These are phyloP conservation scores for Paraconiothyrium sp. DNA, from an alignment of 2,329 filamentous ascomycete species.

Conservation along the genomic window DNA sequence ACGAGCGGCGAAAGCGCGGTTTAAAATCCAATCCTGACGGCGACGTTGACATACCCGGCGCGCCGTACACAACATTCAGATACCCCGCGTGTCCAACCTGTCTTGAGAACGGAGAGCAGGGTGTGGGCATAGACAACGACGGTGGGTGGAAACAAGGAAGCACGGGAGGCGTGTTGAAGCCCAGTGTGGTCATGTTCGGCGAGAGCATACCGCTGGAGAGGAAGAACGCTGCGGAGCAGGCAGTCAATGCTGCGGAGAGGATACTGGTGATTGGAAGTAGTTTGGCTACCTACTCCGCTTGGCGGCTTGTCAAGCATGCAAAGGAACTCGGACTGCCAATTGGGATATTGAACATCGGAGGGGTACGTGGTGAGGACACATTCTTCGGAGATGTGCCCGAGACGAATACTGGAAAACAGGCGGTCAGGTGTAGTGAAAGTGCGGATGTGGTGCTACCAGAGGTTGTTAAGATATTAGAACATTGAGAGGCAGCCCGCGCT, in stretches of 20 bases:
- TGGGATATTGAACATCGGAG: slow-evolving; percentile 87
- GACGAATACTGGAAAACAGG: slow-evolving; percentile 46
- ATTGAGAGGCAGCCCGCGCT: slow-evolving; percentile 18
- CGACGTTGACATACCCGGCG: slow-evolving; percentile 87
- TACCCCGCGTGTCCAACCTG: slow-evolving; percentile 91
- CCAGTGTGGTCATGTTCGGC: slow-evolving; percentile 95
- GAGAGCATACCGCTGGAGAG: slow-evolving; percentile 78
- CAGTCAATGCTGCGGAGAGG: slow-evolving; percentile 76
- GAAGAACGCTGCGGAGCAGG: slow-evolving; percentile 79
- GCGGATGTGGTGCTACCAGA: slow-evolving; percentile 50
- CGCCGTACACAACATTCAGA: slow-evolving; percentile 87
- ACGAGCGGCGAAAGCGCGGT: slow-evolving; percentile 72
- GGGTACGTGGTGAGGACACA: slow-evolving; percentile 79
- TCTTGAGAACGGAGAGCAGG: slow-evolving; percentile 69
- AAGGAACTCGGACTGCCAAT: slow-evolving; percentile 85
- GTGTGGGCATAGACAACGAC: slow-evolving; percentile 77
- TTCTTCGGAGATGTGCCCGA: slow-evolving; percentile 70
- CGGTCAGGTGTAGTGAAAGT: slow-evolving; percentile 52
- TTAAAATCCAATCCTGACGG: slow-evolving; percentile 92
- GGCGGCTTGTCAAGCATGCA: slow-evolving; percentile 85
- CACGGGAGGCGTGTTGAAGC: slow-evolving; percentile 82
- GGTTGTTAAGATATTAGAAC: slow-evolving; percentile 38
- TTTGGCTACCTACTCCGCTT: slow-evolving; percentile 93
- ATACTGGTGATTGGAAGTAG: slow-evolving; percentile 88
- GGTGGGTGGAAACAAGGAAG: slow-evolving; percentile 73